phyloP scores from a whole-genome alignment of 1,284 basidiomycete species.

The Testicularia cyperi region DNA sequence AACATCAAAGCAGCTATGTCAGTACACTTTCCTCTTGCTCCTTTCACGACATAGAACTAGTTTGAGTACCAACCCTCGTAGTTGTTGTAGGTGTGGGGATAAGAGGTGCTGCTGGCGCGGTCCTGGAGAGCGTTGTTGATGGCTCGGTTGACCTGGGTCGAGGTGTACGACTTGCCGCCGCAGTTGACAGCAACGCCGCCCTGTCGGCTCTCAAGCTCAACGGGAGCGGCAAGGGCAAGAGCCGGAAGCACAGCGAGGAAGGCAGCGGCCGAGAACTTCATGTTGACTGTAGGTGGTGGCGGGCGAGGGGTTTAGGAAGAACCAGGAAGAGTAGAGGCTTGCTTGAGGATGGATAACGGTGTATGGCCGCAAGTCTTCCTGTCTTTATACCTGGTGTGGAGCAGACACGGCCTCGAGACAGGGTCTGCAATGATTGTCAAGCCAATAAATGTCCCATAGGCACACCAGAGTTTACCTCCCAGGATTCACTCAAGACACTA shows the following conservation, averaged over 20 bases:
- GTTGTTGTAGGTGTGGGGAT: slow-evolving; percentile 41
- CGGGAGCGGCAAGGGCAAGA: slow-evolving; percentile 26
- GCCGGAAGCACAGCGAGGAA: slow-evolving; percentile 32
- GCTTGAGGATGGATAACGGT: background rate
- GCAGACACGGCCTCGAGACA: background rate
- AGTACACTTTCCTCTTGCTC: too few relatives aligned
- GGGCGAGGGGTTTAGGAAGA: background rate
- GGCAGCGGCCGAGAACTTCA: slow-evolving; percentile 38
- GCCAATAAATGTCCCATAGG: too few relatives aligned
- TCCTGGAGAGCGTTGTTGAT: slow-evolving; percentile 35
- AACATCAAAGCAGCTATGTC: background rate
- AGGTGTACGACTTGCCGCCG: slow-evolving; percentile 25
- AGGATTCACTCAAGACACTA: too few relatives aligned
- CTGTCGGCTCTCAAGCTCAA: slow-evolving; percentile 28
- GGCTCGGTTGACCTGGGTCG: slow-evolving; percentile 28
- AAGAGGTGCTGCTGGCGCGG: slow-evolving; percentile 19
- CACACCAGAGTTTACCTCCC: too few relatives aligned
- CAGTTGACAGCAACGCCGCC: slow-evolving; percentile 35
- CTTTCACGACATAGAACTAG: too few relatives aligned
- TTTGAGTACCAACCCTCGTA: slow-evolving; percentile 4
- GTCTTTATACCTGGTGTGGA: too few relatives aligned
- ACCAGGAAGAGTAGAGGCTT: background rate
- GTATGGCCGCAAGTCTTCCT: too few relatives aligned
- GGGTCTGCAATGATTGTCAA: background rate
- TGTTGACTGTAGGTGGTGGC: slow-evolving; percentile 8